phyloP scores from a whole-genome alignment of 768 basidiomycete species.

The Leucosporidium yakuticum region DNA sequence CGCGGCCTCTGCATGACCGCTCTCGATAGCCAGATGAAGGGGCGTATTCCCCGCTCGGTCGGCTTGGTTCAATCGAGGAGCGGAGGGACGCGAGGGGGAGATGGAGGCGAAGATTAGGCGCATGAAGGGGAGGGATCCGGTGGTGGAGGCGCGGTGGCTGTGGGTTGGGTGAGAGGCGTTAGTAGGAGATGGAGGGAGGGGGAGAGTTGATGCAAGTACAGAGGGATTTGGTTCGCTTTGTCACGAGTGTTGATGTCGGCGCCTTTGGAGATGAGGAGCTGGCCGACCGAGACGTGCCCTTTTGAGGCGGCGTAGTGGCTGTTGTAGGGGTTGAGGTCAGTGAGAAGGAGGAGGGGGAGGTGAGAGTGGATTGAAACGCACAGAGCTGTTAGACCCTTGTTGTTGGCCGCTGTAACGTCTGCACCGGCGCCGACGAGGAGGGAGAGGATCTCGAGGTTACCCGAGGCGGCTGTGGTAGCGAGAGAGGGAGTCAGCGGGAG shows the following conservation, averaged over 20 bases:
- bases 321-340: neutral
- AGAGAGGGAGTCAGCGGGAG: neutral
- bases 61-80: constrained; percentile 73
- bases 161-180: neutral
- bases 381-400: constrained; percentile 78
- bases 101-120: constrained; percentile 68
- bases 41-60: constrained; percentile 77
- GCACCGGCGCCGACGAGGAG: constrained; percentile 77
- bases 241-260: constrained; percentile 86
- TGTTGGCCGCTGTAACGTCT: constrained; percentile 69
- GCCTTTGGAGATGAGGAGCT: constrained; percentile 36
- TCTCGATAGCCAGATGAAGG: constrained; percentile 94
- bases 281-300: constrained; percentile 59
- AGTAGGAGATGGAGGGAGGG: constrained; percentile 6
- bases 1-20: constrained; percentile 84
- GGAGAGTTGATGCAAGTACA: constrained; percentile 49
- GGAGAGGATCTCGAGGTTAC: constrained; percentile 64
- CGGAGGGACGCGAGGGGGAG: constrained; percentile 47
- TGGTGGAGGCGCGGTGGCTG: constrained; percentile 93
- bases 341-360: neutral
- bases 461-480: constrained; percentile 63
- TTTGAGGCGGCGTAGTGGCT: constrained; percentile 94
- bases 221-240: constrained; percentile 82
- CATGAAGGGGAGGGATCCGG: constrained; percentile 84
- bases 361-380: constrained; percentile 45